Conservation (phyloP, 768 basidiomycete genomes). For the Rubroboletus pulcherrimus region DNA sequence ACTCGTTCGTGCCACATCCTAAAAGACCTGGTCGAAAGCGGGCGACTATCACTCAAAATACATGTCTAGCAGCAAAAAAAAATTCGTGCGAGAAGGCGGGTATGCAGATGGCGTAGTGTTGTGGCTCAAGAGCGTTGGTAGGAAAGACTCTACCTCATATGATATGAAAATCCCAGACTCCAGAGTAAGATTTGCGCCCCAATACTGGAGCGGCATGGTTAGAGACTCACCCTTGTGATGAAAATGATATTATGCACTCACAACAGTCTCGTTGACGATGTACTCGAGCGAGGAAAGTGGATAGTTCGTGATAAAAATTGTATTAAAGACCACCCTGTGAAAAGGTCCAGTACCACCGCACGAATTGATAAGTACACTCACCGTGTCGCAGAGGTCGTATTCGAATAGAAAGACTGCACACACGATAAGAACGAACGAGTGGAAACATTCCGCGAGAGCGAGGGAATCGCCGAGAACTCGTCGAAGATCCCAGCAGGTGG, state of each 20-base stretch:
- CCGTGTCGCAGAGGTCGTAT: slow-evolving; percentile 5
- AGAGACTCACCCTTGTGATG: neutral
- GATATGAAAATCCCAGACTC: neutral
- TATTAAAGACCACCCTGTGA: neutral
- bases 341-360: neutral
- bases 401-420: neutral
- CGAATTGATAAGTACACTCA: neutral
- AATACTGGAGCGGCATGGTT: neutral
- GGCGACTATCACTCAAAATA: slow-evolving; percentile 27
- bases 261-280: slow-evolving; percentile 7
- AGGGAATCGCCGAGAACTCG: slow-evolving; percentile 23
- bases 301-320: neutral
- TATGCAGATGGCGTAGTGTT: neutral
- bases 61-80: slow-evolving; percentile 40
- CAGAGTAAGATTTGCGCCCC: neutral
- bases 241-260: slow-evolving; percentile 7
- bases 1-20: slow-evolving; percentile 36
- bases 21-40: slow-evolving; percentile 17
- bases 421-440: slow-evolving; percentile 14
- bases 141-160: slow-evolving; percentile 37
- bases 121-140: neutral
- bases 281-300: slow-evolving; percentile 10
- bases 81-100: slow-evolving; percentile 29
- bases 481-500: slow-evolving; percentile 16
- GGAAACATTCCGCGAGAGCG: neutral